Percentiles rank a stretch among this genome's conserved stretches.
Conservation (phyloP, 176 grass and related monocot genomes). For the Eleusine coracana region DNA sequence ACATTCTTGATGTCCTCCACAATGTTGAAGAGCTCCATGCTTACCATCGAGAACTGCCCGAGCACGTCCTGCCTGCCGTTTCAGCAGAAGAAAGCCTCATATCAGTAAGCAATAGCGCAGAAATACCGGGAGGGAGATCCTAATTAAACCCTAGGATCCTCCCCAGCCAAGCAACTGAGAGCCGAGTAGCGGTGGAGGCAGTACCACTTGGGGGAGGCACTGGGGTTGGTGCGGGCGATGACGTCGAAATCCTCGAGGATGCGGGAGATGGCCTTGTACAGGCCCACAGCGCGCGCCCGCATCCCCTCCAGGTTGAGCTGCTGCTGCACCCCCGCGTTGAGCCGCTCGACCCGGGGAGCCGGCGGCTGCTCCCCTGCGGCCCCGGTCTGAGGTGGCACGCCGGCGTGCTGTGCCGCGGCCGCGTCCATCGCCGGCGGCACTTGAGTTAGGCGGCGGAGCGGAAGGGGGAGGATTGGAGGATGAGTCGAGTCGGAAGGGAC, state of each 20-base stretch:
- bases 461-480: not conserved
- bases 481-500: not conserved
- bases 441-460: constrained; percentile 10
- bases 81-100: not conserved
- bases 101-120: not conserved
- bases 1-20: constrained; percentile 99
- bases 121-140: not conserved
- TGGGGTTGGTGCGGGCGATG: constrained; percentile 62
- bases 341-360: constrained; percentile 59
- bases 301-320: constrained; percentile 94
- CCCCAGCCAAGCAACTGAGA: not conserved
- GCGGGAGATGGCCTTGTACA: constrained; percentile 87
- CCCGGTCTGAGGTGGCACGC: not conserved
- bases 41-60: constrained; percentile 95
- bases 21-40: constrained; percentile 97
- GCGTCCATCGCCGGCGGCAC: constrained; percentile 49
- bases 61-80: constrained; percentile 80
- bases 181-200: not conserved
- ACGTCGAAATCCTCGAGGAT: constrained; percentile 90
- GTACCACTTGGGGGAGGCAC: constrained; percentile 74
- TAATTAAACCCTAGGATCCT: constrained; percentile 44
- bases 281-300: constrained; percentile 72
- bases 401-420: constrained; percentile 19
- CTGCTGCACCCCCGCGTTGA: constrained; percentile 67
- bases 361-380: constrained; percentile 38